Conservation (phyloP, 148 eudicot genomes). For the Chenopodium album region DNA sequence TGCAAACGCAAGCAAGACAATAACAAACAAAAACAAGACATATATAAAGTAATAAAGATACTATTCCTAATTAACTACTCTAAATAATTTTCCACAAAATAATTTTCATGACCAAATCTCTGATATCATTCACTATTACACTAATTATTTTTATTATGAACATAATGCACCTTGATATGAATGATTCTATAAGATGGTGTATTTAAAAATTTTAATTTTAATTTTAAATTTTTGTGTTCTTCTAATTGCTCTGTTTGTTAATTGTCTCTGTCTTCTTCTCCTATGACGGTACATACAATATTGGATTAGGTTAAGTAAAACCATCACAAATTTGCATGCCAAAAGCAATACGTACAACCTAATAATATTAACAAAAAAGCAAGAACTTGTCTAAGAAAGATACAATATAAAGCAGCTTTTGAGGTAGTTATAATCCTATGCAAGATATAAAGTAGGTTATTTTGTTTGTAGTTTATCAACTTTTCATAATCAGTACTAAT, state of each 20-base stretch:
- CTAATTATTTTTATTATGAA: not conserved
- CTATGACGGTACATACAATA: not conserved
- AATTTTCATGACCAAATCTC: not conserved
- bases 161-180: not conserved
- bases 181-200: not conserved
- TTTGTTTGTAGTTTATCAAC: too few relatives aligned
- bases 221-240: not conserved
- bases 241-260: not conserved
- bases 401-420: not conserved
- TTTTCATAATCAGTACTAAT: too few relatives aligned
- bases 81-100: not conserved
- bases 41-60: too few relatives aligned
- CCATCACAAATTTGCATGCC: not conserved
- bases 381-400: not conserved
- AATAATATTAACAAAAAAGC: too few relatives aligned
- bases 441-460: not conserved
- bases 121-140: not conserved
- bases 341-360: not conserved
- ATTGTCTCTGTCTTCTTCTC: not conserved
- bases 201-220: not conserved
- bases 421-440: not conserved
- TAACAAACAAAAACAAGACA: not conserved
- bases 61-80: not conserved
- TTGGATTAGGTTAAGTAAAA: slow-evolving; percentile 7
- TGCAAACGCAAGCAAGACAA: not conserved